Conservation (phyloP, 1,139 yeast species). For the Blastobotrys persicus region DNA sequence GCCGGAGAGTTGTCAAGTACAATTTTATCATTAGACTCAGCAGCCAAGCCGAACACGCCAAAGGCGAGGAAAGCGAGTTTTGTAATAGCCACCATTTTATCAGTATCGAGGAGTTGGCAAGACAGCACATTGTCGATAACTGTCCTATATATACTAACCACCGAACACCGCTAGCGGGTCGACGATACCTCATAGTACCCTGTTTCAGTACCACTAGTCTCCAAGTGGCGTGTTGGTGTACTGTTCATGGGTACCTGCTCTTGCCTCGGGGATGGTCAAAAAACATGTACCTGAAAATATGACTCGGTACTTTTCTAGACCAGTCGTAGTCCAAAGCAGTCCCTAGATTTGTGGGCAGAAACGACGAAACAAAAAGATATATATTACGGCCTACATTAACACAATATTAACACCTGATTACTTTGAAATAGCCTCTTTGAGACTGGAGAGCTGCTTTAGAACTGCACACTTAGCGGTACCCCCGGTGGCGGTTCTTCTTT, state of each 20-base stretch:
- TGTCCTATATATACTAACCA: neutral
- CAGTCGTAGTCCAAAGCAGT: too few species aligned
- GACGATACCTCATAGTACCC: neutral
- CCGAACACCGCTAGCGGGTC: too few species aligned
- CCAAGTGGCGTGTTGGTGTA: too few species aligned
- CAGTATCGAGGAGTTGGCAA: too few species aligned
- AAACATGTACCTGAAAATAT: too few species aligned
- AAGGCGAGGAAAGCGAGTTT: neutral
- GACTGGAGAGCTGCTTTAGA: slow-evolving; percentile 57
- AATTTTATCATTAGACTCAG: neutral
- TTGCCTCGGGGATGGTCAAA: neutral
- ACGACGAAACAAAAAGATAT: neutral
- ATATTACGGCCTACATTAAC: too few species aligned
- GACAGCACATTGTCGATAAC: too few species aligned
- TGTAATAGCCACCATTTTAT: slow-evolving; percentile 6
- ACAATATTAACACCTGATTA: neutral
- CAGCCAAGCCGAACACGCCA: neutral
- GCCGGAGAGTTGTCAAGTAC: neutral
- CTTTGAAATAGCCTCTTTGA: slow-evolving; percentile 16
- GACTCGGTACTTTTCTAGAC: too few species aligned
- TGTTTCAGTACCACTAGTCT: too few species aligned
- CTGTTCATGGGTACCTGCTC: neutral
- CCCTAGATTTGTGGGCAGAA: neutral
- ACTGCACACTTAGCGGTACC: slow-evolving; percentile 97
- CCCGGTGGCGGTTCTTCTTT: slow-evolving; percentile 93